Evolutionary conservation across 306 rosid species (phyloP), one percentile per base, ranked within the genome.

Genomic region (Mimosa bimucronata): DNA sequence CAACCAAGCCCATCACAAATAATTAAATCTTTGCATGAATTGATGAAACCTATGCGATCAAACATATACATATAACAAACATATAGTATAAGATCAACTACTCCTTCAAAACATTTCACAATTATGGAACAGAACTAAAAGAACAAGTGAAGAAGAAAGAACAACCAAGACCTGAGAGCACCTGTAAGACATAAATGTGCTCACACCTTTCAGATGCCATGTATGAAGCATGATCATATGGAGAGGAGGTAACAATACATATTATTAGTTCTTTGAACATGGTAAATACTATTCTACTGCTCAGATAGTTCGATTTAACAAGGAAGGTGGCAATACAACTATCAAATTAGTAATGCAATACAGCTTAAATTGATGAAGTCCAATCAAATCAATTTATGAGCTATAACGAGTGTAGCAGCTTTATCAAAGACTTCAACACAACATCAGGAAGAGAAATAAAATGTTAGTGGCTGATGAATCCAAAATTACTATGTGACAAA

Each of bases 1-100:
- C 53, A 77, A 83, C 42, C 62, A 78, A 77, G 48, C 75, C 79
- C 79, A 64, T 81, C 38, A 62, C 71, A 55, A 34, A 53, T 66
- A 71, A 71, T 53, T 74, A 81, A 68, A 70, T 37, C 50, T 50
- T 13, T 23, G 71, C 78, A 14, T 66, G 40, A 73, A 66, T 57
- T 72, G 66, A 7, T 40, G 41, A 71, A 71, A 55, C 25, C 34
- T 44, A n/a, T 28, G 68, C 30, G 40, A 57, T 37, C 30, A 30
- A 67, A 75, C 50, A 78, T 50, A 70, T 50, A 64, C 34, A 74
- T 55, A 41, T 64, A n/a, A 74, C 26, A 81, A 55, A 71, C 41
- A 79, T 41, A 29, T 15, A 62, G 31, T 55, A 53, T 26, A 69
- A 66, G 48, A 50, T 5, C 75, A 74, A 61, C 75, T 37, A 78